A percentile compares a stretch with the other conserved stretches of the same genome.
Conservation (phyloP, 345 rosid species). For the Camelina sativa region DNA sequence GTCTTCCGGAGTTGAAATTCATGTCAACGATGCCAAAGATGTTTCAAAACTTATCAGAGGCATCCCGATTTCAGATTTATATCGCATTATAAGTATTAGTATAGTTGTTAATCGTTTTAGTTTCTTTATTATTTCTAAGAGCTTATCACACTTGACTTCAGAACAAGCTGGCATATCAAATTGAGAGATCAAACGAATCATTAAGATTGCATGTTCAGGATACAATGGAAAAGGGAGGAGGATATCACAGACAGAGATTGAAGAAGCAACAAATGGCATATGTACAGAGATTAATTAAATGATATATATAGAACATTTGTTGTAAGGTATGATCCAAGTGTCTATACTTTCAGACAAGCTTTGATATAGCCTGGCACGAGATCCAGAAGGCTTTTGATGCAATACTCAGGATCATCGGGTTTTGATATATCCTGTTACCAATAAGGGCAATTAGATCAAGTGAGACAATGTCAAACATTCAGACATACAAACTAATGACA, state of each 20-base stretch:
- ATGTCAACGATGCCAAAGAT: neutral
- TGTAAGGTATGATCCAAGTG: slow-evolving; percentile 24
- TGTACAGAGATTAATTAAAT: slow-evolving; percentile 31
- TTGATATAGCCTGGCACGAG: slow-evolving; percentile 80
- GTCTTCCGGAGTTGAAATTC: no score
- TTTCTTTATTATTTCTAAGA: neutral
- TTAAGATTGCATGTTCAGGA: slow-evolving; percentile 18
- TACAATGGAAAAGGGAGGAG: slow-evolving; percentile 7
- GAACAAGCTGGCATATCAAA: slow-evolving; percentile 12
- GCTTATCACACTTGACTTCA: neutral
- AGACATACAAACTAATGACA: slow-evolving; percentile 2
- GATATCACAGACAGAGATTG: neutral
- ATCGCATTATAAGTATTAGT: neutral
- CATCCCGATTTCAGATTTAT: neutral
- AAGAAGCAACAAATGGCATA: slow-evolving; percentile 28
- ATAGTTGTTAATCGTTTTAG: neutral
- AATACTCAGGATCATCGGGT: slow-evolving; percentile 71
- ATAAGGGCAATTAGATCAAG: neutral
- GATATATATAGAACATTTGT: slow-evolving; percentile 36
- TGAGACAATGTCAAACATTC: slow-evolving; percentile 8
- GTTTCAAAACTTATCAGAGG: neutral
- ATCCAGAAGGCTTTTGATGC: slow-evolving; percentile 93
- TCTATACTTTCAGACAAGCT: slow-evolving; percentile 66
- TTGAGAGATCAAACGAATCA: slow-evolving; percentile 21
- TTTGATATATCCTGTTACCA: slow-evolving; percentile 79